Conservation (phyloP, 441 rosid species). For the Euphorbia celastroides region DNA sequence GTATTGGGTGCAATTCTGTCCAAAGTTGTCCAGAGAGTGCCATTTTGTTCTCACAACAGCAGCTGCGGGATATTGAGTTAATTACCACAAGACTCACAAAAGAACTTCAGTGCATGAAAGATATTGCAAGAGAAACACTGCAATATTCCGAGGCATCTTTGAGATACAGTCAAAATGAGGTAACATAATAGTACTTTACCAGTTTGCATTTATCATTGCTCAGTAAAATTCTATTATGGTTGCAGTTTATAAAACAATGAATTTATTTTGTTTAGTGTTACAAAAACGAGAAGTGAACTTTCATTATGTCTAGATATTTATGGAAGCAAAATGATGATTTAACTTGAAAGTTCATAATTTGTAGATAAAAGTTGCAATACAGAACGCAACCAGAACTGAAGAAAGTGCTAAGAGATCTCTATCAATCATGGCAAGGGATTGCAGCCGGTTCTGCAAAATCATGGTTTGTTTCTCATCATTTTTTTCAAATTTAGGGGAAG, state of each 20-base stretch:
- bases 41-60: conserved; percentile 70
- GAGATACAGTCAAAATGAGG: conserved; percentile 54
- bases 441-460: conserved; percentile 85
- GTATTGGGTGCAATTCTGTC: conserved; percentile 35
- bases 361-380: conserved; percentile 49
- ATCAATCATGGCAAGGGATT: conserved; percentile 61
- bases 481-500: neutral
- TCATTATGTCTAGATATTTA: neutral
- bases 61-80: conserved; percentile 57
- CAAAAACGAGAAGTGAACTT: neutral
- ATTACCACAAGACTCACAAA: conserved; percentile 53
- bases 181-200: conserved; percentile 19
- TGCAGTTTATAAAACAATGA: neutral
- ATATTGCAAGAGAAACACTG: conserved; percentile 45
- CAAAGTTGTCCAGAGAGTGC: conserved; percentile 60
- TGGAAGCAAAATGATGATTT: neutral
- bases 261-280: neutral
- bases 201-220: neutral
- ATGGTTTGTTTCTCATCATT: conserved; percentile 52
- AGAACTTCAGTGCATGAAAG: conserved; percentile 63
- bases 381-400: conserved; percentile 55
- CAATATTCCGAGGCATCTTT: conserved; percentile 24
- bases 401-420: conserved; percentile 61
- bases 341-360: conserved; percentile 1
- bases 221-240: neutral